Evolutionary conservation across 495 filamentous ascomycete genomes (phyloP), one percentile per base, ranked within the genome.

Genomic region (Chaetomidium leptoderma): DNA sequence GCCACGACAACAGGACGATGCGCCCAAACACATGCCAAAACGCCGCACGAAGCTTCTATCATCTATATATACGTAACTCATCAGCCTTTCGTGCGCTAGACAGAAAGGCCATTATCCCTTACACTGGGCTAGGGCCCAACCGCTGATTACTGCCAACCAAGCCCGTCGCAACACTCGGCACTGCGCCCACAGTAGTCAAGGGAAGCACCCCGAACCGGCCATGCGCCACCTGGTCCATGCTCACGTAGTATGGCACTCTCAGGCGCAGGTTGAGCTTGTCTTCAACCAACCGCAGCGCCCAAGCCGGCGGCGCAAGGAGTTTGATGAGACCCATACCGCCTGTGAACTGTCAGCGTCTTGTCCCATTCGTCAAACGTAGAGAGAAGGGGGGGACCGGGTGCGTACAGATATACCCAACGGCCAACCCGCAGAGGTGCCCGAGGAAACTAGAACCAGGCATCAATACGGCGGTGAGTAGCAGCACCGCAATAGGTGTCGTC

Each of bases 161-260:
- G 46, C 76, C 80, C 73, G 87, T 71, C 0, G 82, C 76, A 16
- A 61, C 42, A 11, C 52, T 59, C 5, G 68, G 45, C 33, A 68
- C 63, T 37, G 81, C 77, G 16, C 65, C 62, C 3, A 70, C 56
- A 43, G 70, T 74, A 29, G 75, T 77, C 0, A 83, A 83, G 2
- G 91, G 91, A 21, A 97, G 74, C 17, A 97, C 89, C 0, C 91
- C 91, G 66, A 92, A 95, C 46, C 91, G 81, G n/a, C 91, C 91
- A 66, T 90, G 95, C n/a, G 88, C 95, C 81, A 95, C 95, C 68
- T 96, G 91, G 66, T 97, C 91, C 13, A 97, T 83, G 19, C 87
- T 91, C 16, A 97, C 85, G 65, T 95, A 97, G 71, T 92, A 87
- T 16, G 91, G 90, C 36, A 96, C 71, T 55, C 89, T 78, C 14